Percentiles rank a stretch among this genome's conserved stretches.
These are phyloP conservation scores for Endoconidiophora polonica DNA, from an alignment of 2,329 filamentous ascomycete species.

Conservation along the genomic window DNA sequence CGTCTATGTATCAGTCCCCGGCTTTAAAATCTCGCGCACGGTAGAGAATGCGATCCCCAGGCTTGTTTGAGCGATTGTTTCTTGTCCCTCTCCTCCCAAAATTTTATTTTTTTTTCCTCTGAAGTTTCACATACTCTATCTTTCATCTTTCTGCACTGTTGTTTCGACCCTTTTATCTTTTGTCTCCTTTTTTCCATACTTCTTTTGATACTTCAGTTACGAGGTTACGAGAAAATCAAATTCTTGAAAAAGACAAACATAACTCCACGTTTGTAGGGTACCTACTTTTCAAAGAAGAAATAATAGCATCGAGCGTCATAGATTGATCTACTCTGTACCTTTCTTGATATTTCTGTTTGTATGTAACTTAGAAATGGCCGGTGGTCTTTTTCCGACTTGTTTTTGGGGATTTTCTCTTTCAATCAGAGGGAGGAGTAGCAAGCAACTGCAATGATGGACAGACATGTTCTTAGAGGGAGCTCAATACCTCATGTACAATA, in stretches of 20 bases:
- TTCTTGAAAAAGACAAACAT: background rate
- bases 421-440: background rate
- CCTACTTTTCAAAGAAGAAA: too few species aligned
- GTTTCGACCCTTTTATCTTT: background rate
- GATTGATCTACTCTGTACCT: background rate
- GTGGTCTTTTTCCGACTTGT: background rate
- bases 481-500: conserved; percentile 5
- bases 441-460: background rate
- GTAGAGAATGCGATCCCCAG: conserved; percentile 5
- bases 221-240: background rate
- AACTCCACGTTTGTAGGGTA: background rate
- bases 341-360: background rate
- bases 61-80: conserved; percentile 8
- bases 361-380: background rate
- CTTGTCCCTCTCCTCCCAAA: background rate
- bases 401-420: background rate
- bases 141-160: conserved; percentile 1
- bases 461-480: background rate
- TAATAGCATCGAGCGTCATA: too few species aligned
- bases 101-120: background rate
- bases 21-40: conserved; percentile 2
- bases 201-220: background rate
- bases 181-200: conserved; percentile 5
- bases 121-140: background rate
- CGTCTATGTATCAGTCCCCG: background rate